Base-by-base conservation (phyloP, 106 monocot species). In the Triglochin maritima region DNA sequence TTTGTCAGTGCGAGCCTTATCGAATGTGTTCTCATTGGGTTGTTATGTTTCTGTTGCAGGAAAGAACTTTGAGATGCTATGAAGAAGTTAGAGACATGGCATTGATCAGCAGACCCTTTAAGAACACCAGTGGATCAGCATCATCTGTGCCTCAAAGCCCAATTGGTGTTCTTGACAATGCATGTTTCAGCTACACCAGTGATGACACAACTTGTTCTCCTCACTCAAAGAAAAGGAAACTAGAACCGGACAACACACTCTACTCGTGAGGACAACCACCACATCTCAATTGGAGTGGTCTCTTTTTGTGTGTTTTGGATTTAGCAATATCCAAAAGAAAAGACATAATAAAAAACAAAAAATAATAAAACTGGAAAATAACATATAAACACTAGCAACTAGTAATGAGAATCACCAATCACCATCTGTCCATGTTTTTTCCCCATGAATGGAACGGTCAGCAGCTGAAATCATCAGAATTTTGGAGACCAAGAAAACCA, bases 131-230 rank as follows among this genome's bases (percentile, higher is more conserved):
- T 41, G 54, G 48, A 15, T 72, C 77, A 42, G 61, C 74, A 54
- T 73, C 87, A 46, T 81, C 79, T 57, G 70, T 66, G 41, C 87
- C 88, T 11, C 77, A 71, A 16, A 96, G 95, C 71, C 95, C 95
- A 46, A 86, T 80, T 85, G 90, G 87, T 4, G 87, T 87, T 51
- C 50, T 89, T 6, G 89, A 89, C 76, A 88, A 83, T 62, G 84
- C 89, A 43, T 84, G 86, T 72, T 52, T 78, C 66, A 89, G 84
- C 71, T 89, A 82, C 50, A 84, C 72, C 68, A 93, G 89, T 64
- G 85, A 79, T 49, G 81, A 86, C 9, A 62, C 50, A 50, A 71
- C 68, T 29, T 55, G 55, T 42, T 89, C 81, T 57, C 77, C 85
- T 47, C 71, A 74, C 71, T 62, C 51, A 9, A 93, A 89, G 77